Evolutionary conservation across 495 filamentous ascomycete species (phyloP), one percentile per base, ranked within the genome.

Genomic region (Penicillium soppii): DNA sequence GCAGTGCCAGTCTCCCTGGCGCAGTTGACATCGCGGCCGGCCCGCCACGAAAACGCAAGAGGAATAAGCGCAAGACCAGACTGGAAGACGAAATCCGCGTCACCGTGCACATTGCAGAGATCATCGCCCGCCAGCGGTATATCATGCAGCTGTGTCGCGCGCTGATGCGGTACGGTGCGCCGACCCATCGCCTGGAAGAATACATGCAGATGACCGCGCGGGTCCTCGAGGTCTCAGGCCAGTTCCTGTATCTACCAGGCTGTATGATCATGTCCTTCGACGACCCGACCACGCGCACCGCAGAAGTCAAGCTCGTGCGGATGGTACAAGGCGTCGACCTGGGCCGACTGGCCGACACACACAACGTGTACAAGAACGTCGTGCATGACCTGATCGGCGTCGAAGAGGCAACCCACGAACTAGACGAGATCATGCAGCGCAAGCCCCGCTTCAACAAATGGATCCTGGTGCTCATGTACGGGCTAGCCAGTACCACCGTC

Each of bases 251-350:
- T 66, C 84, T 96, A 3, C 92, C 92, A 0, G 90, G 90, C 5
- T 94, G 88, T 56, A 97, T 96, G 92, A 88, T 97, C 62, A 88
- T 96, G 66, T 91, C 90, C 0, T 96, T 97, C 61, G 92, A 95
- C 59, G 92, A 97, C 69, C 81, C 83, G 17, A 79, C 83, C 12
- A 95, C 90, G 1, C 92, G 95, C 58, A 96, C 92, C 0, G 90
- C 90, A 5, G 92, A 96, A 64, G 88, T 96, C 51, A 92, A 95
- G 70, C 82, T 97, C 20, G 86, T 97, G 17, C 84, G 89, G 19
- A 78, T 82, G 16, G 70, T 73, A 3, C 88, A 92, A 61, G 91
- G 89, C 2, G 82, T 97, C 19, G 87, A 97, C 64, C 78, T 97
- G 2, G 90, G 89, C 9, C 89, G 87, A 36, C 77, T 97, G 15